Evolutionary conservation across 1,284 basidiomycete species (phyloP).

Genomic region (Ganoderma leucocontextum): DNA sequence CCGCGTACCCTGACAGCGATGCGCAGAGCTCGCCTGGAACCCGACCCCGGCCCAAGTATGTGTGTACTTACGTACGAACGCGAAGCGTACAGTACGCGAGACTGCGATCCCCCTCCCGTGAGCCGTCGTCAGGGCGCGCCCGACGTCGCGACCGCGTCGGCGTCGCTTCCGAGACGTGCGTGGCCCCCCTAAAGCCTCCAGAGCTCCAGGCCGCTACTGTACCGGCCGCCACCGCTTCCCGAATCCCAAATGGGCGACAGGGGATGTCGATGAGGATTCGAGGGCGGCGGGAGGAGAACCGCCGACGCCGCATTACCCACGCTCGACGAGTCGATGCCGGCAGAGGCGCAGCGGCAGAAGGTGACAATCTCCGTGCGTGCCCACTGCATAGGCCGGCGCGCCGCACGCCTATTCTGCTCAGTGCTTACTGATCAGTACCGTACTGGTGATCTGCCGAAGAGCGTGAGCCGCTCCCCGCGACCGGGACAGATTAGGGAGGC

Average conservation of each 20-base stretch:
- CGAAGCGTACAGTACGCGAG: neutral
- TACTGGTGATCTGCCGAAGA: neutral
- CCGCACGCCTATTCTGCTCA: neutral
- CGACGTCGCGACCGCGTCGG: neutral
- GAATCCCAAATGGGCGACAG: neutral
- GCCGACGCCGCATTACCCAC: constrained; percentile 12
- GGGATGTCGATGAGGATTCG: neutral
- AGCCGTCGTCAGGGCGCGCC: constrained; percentile 8
- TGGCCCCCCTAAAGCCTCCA: neutral
- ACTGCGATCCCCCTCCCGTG: constrained; percentile 11
- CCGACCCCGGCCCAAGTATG: neutral
- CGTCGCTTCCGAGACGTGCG: neutral
- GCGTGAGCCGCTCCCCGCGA: neutral
- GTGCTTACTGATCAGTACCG: neutral
- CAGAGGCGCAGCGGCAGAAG: constrained; percentile 2
- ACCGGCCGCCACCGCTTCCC: constrained; percentile 3
- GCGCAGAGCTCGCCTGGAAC: constrained; percentile 2
- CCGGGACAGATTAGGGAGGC: neutral
- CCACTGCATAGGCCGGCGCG: neutral
- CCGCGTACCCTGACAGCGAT: neutral
- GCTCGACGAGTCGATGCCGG: constrained; percentile 3
- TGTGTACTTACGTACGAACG: too few species aligned
- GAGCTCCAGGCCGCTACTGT: neutral
- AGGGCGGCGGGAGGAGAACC: neutral
- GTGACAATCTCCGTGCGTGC: constrained; percentile 2